A percentile compares a stretch with the other conserved stretches of the same genome.
Conservation (phyloP, 352 stramenopile species). For the Lagenidium giganteum region DNA sequence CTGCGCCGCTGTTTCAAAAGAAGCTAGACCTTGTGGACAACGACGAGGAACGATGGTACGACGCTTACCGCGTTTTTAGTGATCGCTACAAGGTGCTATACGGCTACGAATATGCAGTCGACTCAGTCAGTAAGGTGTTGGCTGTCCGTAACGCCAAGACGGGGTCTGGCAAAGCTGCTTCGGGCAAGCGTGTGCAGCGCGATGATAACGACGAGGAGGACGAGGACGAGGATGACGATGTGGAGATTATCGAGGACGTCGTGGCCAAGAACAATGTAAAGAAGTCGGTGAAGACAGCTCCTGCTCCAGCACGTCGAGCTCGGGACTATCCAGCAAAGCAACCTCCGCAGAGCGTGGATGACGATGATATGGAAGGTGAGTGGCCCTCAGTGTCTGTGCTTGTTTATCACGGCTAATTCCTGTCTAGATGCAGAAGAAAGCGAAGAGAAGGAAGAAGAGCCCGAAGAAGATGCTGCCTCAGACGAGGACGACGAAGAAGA, state of each 20-base stretch:
- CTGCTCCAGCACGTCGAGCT: no score
- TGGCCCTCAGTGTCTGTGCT: background rate
- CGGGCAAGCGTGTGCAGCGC: background rate
- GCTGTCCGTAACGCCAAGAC: conserved; percentile 6
- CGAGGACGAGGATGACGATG: conserved; percentile 15
- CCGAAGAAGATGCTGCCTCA: background rate
- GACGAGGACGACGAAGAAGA: conserved; percentile 7
- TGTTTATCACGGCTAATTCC: no score
- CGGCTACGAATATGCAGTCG: conserved; percentile 19
- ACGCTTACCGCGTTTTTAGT: conserved; percentile 69
- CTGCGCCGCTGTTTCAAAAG: conserved; percentile 35
- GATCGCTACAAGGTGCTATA: conserved; percentile 24
- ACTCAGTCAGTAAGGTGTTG: conserved; percentile 10
- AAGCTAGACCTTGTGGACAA: conserved; percentile 29
- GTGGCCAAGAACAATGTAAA: background rate
- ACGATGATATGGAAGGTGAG: conserved; percentile 6
- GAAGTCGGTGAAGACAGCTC: no score
- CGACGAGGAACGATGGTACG: conserved; percentile 47
- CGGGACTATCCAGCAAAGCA: conserved; percentile 16
- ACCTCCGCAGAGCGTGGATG: background rate
- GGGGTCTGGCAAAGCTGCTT: background rate
- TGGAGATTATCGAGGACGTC: conserved; percentile 17
- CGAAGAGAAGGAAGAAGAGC: conserved; percentile 14
- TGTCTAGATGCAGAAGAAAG: conserved; percentile 5
- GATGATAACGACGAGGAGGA: background rate